phyloP scores from a whole-genome alignment of 768 basidiomycete species.

The Chalciporus sphaerocephalus region DNA sequence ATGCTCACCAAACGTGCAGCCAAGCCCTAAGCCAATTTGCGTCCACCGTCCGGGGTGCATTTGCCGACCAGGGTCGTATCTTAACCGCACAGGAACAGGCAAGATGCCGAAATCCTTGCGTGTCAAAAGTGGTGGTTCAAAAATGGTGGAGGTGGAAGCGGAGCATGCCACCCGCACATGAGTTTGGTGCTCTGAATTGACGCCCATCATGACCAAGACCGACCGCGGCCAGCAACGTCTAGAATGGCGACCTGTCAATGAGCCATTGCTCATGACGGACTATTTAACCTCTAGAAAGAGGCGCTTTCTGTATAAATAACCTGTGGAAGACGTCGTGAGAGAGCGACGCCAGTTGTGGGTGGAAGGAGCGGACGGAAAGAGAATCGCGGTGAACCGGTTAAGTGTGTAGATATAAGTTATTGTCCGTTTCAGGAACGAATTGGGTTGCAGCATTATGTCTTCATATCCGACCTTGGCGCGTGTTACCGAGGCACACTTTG shows the following conservation, averaged over 20 bases:
- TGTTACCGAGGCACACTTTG: background rate
- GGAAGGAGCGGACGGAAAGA: slow-evolving; percentile 6
- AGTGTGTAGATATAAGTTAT: slow-evolving; percentile 11
- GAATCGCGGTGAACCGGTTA: background rate
- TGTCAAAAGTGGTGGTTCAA: background rate
- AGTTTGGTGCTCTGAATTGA: slow-evolving; percentile 6
- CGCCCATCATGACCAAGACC: slow-evolving; percentile 6
- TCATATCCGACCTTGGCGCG: background rate
- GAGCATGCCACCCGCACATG: background rate
- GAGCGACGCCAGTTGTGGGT: slow-evolving; percentile 16
- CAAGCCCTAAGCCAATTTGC: slow-evolving; percentile 45
- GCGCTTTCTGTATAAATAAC: background rate
- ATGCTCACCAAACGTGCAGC: slow-evolving; percentile 43
- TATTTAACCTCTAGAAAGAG: background rate
- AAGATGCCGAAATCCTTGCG: slow-evolving; percentile 42
- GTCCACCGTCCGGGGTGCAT: slow-evolving; percentile 34
- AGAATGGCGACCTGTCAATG: background rate
- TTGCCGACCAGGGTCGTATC: slow-evolving; percentile 39
- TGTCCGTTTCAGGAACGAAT: slow-evolving; percentile 3
- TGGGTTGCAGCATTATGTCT: background rate
- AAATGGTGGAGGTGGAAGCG: background rate
- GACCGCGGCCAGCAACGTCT: slow-evolving; percentile 16
- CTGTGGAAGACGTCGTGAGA: background rate
- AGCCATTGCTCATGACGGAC: slow-evolving; percentile 12
- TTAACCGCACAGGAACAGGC: slow-evolving; percentile 40